Base-by-base conservation (phyloP, 768 basidiomycete species). In the Rhodocollybia butyracea region DNA sequence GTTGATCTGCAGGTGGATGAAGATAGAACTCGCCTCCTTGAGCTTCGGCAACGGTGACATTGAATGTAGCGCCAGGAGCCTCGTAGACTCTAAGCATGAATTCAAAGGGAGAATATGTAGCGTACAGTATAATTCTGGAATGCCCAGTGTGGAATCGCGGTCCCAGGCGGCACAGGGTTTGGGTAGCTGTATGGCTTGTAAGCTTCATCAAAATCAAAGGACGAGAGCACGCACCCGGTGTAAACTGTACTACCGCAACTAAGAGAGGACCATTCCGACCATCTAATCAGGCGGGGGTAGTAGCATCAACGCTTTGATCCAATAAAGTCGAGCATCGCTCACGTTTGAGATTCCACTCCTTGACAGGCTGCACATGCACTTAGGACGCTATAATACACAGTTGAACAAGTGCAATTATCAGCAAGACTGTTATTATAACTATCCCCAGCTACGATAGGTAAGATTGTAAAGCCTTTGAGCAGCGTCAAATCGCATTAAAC, bases 321-420 rank as follows among this genome's bases (percentile, higher is more conserved):
- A n/a, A 40, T 6, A 6, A 10, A 6, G 15, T 17, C 15, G 21
- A 6, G 5, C 21, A 17, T 21, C 31, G 26, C 48, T 24, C 34
- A 22, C 48, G 22, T 38, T 31, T 12, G 15, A 12, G 22, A 38
- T 11, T 11, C 17, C 48, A 2, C 48, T 15, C 48, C 48, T n/a
- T 50, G 48, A 27, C 48, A 50, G 22, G 11, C 27, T 13, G 48
- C 48, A 26, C 48, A 50, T 15, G 48, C 48, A 17, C 48, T 50
- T 22, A 50, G 34, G 48, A 24, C 22, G 38, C 34, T 50, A 34
- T 50, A 50, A 21, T 50, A 50, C 22, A 50, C 48, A 27, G 32
- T 50, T 13, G 48, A 50, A 17, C 48, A 50, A 24, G 48, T 50
- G 26, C 48, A 50, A 19, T 50, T 38, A 17, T 24, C 11, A 15